Percentiles rank a stretch among this genome's conserved stretches.
These are phyloP conservation scores for Pseudopediastrum boryanum DNA, from an alignment of 139 green algal species.

Conservation along the genomic window DNA sequence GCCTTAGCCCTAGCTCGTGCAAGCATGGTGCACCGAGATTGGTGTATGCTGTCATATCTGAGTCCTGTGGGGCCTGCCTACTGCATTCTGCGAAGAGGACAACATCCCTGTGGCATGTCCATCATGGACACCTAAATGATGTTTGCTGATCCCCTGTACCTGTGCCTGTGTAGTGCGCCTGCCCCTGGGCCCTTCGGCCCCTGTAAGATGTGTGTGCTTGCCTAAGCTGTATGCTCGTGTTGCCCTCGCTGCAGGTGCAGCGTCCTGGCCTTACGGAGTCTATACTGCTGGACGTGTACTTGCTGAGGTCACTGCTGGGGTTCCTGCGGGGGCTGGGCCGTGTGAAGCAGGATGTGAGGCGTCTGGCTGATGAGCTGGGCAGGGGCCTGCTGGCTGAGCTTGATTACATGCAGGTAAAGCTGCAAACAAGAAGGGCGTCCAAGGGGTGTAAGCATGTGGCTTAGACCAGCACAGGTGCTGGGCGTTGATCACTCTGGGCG, in stretches of 20 bases:
- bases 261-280: constrained; percentile 36
- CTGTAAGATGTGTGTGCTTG: neutral
- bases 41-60: too few species aligned
- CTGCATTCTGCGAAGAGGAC: neutral
- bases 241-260: constrained; percentile 36
- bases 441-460: too few species aligned
- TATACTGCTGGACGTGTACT: constrained; percentile 43
- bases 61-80: too few species aligned
- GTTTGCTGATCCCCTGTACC: neutral
- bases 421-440: too few species aligned
- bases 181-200: neutral
- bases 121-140: neutral
- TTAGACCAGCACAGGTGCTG: too few species aligned
- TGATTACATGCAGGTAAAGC: constrained; percentile 49
- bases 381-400: constrained; percentile 48
- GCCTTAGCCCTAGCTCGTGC: too few species aligned
- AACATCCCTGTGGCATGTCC: too few species aligned
- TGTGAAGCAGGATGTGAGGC: constrained; percentile 44
- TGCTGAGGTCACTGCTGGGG: constrained; percentile 42
- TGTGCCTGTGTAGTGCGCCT: neutral
- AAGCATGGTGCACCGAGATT: too few species aligned
- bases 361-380: constrained; percentile 47
- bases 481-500: too few species aligned
- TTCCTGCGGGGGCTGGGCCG: constrained; percentile 23
- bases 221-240: too few species aligned